Conservation (phyloP, 2,329 filamentous ascomycete genomes). For the Talaromyces sp. region DNA sequence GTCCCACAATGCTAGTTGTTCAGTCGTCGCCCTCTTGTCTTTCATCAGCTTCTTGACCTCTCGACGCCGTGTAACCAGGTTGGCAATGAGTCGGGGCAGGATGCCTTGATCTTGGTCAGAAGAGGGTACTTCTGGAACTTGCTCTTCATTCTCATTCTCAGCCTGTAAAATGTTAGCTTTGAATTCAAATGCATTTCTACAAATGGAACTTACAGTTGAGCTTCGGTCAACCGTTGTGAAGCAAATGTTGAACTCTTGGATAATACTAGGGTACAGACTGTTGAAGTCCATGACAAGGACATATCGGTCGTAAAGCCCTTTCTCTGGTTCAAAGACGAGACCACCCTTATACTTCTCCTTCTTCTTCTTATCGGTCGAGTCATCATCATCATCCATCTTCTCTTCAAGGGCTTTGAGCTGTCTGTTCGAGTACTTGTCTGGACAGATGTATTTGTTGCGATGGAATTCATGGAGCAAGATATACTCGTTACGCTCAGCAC, state of each 20-base stretch:
- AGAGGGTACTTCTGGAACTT: slow-evolving; percentile 78
- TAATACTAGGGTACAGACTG: slow-evolving; percentile 96
- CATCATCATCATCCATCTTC: slow-evolving; percentile 59
- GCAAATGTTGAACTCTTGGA: slow-evolving; percentile 99
- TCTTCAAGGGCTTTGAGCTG: slow-evolving; percentile 72
- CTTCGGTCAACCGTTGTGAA: slow-evolving; percentile 92
- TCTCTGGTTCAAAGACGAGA: slow-evolving; percentile 96
- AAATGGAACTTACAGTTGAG: slow-evolving; percentile 55
- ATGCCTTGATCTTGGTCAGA: slow-evolving; percentile 74
- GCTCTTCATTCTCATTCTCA: slow-evolving; percentile 74
- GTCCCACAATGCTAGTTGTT: slow-evolving; percentile 91
- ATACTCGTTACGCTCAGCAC: slow-evolving; percentile 97
- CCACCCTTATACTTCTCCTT: slow-evolving; percentile 99
- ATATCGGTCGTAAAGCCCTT: slow-evolving; percentile 96
- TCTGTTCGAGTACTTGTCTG: slow-evolving; percentile 84
- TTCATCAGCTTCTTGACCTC: slow-evolving; percentile 98
- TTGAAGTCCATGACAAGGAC: slow-evolving; percentile 99
- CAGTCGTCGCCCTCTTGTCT: slow-evolving; percentile 76
- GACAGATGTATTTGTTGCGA: slow-evolving; percentile 95
- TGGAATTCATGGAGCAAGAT: slow-evolving; percentile 97
- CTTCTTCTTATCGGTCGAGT: slow-evolving; percentile 74
- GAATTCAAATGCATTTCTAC: slow-evolving; percentile 13
- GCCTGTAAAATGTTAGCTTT: slow-evolving; percentile 22
- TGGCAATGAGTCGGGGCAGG: slow-evolving; percentile 84
- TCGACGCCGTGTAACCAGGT: slow-evolving; percentile 79